Evolutionary conservation across 352 stramenopile species (phyloP), one percentile per base, ranked within the genome.

Genomic region (Phytophthora sp.): DNA sequence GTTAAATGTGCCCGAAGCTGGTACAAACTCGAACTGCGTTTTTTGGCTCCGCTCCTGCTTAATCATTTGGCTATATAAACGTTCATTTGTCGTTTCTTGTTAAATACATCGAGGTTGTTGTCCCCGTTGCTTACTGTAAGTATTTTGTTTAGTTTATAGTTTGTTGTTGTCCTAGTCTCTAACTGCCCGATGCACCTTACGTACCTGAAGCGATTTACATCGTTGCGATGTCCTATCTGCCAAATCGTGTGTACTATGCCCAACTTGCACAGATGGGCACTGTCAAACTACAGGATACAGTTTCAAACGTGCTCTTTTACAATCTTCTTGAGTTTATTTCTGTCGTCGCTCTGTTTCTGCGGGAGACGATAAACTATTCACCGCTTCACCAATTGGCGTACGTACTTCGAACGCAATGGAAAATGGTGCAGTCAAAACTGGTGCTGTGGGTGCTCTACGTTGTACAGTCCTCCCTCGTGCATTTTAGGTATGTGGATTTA

Each of bases 371-470:
- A 5, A 31, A 55, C 0, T 46, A 50, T 11, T 74, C 65, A 12
- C 49, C 39, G 1, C 15, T 68, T 4, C 44, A 43, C 1, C 66
- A 76, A 18, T 34, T 81, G 1, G 49, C 69, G 17, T 74, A 76
- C 39, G 68, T 78, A 32, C 52, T 80, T 9, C 55, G 74, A n/a
- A 59, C 12, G 1, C 58, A 79, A 43, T 62, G 55, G 49, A 50
- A 39, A 23, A 67, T 73, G 49, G 55, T 82, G 20, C 74, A 75
- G 50, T 61, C 52, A 8, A 77, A 77, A 39, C 26, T 81, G n/a
- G 24, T 81, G 10, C 18, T 77, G 21, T 79, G 74, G 74, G 57
- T 73, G 8, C 11, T 75, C n/a, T 69, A 66, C 41, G 58, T 70
- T 2, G 55, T 77, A 0, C 73, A 75, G 34, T 71, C 39, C 3